These are phyloP conservation scores for Cardamine chenopodiifolia DNA, from an alignment of 345 rosid species.

Conservation along the genomic window DNA sequence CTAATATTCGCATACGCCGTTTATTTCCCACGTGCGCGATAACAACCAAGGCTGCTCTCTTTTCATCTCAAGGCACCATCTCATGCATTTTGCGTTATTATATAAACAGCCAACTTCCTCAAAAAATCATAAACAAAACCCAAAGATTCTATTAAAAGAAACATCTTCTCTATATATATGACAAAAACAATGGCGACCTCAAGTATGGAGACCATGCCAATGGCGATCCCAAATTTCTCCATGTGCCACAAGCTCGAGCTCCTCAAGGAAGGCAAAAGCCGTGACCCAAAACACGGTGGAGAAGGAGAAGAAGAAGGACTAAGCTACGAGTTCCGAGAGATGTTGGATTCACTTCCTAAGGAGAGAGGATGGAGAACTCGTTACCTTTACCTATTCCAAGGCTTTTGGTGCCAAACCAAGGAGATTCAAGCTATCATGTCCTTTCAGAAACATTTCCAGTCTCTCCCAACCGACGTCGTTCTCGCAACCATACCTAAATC, in stretches of 20 bases:
- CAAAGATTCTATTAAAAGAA: neutral
- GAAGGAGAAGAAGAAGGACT: conserved; percentile 45
- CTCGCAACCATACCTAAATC: conserved; percentile 60
- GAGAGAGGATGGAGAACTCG: conserved; percentile 76
- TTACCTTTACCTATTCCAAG: conserved; percentile 58
- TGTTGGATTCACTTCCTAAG: conserved; percentile 59
- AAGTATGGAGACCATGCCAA: conserved; percentile 33
- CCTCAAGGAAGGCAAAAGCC: conserved; percentile 17
- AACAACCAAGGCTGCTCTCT: conserved; percentile 17
- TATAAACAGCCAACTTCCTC: conserved; percentile 39
- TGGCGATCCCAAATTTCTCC: conserved; percentile 28
- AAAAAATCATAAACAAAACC: conserved; percentile 20
- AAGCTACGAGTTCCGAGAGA: conserved; percentile 54
- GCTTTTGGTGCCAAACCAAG: conserved; percentile 70
- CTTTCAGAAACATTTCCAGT: conserved; percentile 51
- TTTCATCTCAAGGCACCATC: conserved; percentile 14
- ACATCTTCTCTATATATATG: neutral
- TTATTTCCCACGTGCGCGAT: conserved; percentile 29
- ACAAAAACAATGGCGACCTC: conserved; percentile 39
- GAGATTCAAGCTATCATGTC: conserved; percentile 60
- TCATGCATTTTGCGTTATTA: conserved; percentile 36
- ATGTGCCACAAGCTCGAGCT: conserved; percentile 37
- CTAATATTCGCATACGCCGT: conserved; percentile 22
- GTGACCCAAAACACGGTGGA: conserved; percentile 16
- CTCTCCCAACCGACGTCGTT: conserved; percentile 41